Conservation (phyloP, 495 filamentous ascomycete genomes). For the Penicillium cinerascens region DNA sequence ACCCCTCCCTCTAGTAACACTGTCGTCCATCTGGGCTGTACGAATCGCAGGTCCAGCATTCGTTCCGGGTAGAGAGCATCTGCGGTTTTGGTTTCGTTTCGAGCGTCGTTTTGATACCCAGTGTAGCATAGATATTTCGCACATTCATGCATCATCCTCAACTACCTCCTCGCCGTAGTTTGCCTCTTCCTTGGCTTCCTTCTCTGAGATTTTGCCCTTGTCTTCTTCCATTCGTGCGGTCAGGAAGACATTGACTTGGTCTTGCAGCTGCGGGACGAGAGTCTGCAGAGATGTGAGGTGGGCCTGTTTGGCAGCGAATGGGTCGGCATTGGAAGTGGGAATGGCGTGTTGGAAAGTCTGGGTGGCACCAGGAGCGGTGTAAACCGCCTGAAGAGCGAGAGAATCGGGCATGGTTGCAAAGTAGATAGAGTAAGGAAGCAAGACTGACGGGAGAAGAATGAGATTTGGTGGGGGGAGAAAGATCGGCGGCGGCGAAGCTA, state of each 20-base stretch:
- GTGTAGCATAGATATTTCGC: slow-evolving; percentile 14
- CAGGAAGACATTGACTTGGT: slow-evolving; percentile 74
- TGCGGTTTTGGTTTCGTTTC: slow-evolving; percentile 8
- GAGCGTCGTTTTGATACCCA: slow-evolving; percentile 39
- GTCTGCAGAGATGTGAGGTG: slow-evolving; percentile 68
- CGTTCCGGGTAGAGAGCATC: slow-evolving; percentile 18
- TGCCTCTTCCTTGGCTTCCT: slow-evolving; percentile 71
- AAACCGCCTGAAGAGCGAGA: slow-evolving; percentile 49
- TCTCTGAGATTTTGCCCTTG: slow-evolving; percentile 56
- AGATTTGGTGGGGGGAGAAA: slow-evolving; percentile 1
- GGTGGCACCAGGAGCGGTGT: slow-evolving; percentile 49
- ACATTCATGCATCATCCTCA: slow-evolving; percentile 47
- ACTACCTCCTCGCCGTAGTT: slow-evolving; percentile 80
- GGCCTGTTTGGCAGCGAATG: slow-evolving; percentile 51
- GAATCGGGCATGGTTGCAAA: slow-evolving; percentile 6
- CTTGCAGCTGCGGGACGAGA: slow-evolving; percentile 60
- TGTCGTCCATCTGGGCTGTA: slow-evolving; percentile 84
- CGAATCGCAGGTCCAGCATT: slow-evolving; percentile 41
- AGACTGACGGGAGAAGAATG: neutral
- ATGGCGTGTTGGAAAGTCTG: slow-evolving; percentile 46
- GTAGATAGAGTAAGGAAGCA: neutral
- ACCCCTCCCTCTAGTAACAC: slow-evolving; percentile 41
- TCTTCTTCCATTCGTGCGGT: slow-evolving; percentile 89
- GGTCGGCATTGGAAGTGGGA: slow-evolving; percentile 27
- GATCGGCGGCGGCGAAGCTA: slow-evolving; percentile 13